Conservation (phyloP, 2,329 filamentous ascomycete genomes). For the Neofusicoccum laricinum region DNA sequence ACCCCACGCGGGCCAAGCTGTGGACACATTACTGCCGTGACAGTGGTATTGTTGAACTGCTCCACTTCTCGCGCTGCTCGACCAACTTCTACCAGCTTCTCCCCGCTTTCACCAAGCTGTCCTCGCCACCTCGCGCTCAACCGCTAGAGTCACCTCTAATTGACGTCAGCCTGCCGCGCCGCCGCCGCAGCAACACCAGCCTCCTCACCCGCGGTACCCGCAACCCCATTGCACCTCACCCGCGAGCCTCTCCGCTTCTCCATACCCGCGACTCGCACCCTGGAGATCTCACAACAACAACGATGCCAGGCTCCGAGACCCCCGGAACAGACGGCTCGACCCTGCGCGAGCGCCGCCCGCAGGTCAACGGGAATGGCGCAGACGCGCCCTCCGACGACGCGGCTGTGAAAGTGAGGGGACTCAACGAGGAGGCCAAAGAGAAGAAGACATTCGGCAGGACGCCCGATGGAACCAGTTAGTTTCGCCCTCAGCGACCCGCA, state of each 20-base stretch:
- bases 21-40: not conserved
- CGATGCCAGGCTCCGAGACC: constrained; percentile 15
- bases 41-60: not conserved
- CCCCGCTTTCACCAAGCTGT: not conserved
- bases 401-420: constrained; percentile 39
- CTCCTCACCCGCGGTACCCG: not conserved
- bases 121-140: not conserved
- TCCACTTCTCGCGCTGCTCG: not conserved
- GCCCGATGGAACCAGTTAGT: constrained; percentile 83
- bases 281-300: not conserved
- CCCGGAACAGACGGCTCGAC: not conserved
- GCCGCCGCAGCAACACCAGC: not conserved
- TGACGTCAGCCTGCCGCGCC: not conserved
- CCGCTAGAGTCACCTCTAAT: not conserved
- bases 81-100: not conserved
- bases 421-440: constrained; percentile 52
- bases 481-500: not conserved
- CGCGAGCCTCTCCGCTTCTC: not conserved
- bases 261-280: not conserved
- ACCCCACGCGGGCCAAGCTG: not conserved
- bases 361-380: not conserved
- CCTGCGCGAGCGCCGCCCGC: constrained; percentile 9
- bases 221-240: not conserved
- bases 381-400: not conserved
- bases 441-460: constrained; percentile 89